A percentile compares a stretch with the other conserved stretches of the same genome.
These are phyloP conservation scores for Ganoderma leucocontextum DNA, from an alignment of 1,284 basidiomycete genomes.

Conservation along the genomic window DNA sequence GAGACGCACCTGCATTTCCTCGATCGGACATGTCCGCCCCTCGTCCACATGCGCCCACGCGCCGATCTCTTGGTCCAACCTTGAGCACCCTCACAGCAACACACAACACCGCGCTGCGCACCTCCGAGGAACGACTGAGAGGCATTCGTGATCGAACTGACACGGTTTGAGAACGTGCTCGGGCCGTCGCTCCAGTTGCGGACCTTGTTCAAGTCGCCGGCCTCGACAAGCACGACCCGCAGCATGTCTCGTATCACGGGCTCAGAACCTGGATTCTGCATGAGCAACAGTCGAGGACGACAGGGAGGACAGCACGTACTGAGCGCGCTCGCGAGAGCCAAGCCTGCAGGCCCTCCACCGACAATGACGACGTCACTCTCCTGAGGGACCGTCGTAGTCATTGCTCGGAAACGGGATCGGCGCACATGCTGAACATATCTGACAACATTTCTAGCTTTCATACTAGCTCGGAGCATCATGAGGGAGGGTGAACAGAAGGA, in stretches of 20 bases:
- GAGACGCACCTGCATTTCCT: conserved; percentile 82
- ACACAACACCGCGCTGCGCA: conserved; percentile 45
- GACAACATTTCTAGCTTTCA: neutral
- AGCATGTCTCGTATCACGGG: conserved; percentile 55
- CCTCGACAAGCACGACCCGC: conserved; percentile 82
- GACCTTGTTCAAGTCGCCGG: conserved; percentile 75
- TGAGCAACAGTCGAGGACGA: neutral
- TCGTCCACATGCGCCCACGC: conserved; percentile 84
- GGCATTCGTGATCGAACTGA: conserved; percentile 87
- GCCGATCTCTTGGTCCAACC: conserved; percentile 68
- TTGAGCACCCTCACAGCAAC: conserved; percentile 2
- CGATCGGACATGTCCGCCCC: conserved; percentile 74
- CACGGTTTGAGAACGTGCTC: conserved; percentile 84
- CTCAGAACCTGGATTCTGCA: conserved; percentile 38
- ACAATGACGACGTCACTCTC: conserved; percentile 91
- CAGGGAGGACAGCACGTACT: conserved; percentile 54
- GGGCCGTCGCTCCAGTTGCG: conserved; percentile 68
- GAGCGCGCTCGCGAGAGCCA: conserved; percentile 89
- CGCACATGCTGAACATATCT: neutral
- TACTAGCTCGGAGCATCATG: conserved; percentile 12
- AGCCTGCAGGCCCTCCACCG: conserved; percentile 92
- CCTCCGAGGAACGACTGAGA: conserved; percentile 83
- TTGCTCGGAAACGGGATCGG: neutral
- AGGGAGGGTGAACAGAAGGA: neutral
- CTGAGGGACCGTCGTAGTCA: conserved; percentile 16